These are phyloP conservation scores for Cicer cuneatum DNA, from an alignment of 306 rosid species.

Conservation along the genomic window DNA sequence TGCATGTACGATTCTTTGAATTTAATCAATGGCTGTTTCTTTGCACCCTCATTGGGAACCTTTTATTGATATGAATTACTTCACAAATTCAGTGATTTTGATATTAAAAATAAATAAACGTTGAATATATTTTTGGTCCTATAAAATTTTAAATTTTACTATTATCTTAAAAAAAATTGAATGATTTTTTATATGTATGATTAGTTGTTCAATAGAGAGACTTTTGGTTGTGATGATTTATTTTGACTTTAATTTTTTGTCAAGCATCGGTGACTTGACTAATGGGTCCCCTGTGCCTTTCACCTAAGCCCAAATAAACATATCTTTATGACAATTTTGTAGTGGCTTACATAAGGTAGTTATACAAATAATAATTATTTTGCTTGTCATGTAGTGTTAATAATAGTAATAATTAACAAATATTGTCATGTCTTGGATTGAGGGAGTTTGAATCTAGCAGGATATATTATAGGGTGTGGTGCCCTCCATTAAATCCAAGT, in stretches of 20 bases:
- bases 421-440: conserved; percentile 23
- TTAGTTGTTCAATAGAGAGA: background rate
- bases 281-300: conserved; percentile 36
- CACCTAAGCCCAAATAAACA: conserved; percentile 20
- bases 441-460: background rate
- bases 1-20: conserved; percentile 29
- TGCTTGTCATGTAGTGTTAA: conserved; percentile 37
- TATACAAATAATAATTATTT: conserved; percentile 36
- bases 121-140: no score
- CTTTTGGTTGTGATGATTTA: background rate
- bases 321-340: conserved; percentile 34
- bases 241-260: background rate
- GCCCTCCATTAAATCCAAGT: conserved; percentile 37
- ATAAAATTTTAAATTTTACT: no score
- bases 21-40: conserved; percentile 35
- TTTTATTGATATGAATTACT: conserved; percentile 35
- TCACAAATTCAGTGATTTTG: conserved; percentile 11
- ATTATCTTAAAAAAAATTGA: no score
- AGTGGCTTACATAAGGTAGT: conserved; percentile 45
- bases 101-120: no score
- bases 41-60: conserved; percentile 40
- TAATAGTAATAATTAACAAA: background rate
- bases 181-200: no score
- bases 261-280: conserved; percentile 29
- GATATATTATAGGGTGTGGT: conserved; percentile 23